Evolutionary conservation across 495 filamentous ascomycete species (phyloP).

Genomic region (Acidiella bohemica): DNA sequence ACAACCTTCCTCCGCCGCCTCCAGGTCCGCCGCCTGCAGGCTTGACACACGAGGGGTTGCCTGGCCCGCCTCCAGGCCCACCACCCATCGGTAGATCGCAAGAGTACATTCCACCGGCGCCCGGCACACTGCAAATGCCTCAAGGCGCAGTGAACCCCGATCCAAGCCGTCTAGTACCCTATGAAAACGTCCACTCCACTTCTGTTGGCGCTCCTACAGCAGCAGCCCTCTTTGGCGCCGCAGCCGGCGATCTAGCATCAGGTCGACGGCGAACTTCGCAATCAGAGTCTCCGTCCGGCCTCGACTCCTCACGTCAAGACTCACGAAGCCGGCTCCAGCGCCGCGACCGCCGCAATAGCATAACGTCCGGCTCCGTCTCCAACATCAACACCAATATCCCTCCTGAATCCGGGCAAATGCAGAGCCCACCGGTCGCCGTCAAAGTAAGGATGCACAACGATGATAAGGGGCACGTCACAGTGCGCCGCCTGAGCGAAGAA

Average conservation of each 20-base stretch:
- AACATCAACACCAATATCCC: slow-evolving; percentile 29
- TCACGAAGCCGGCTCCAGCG: slow-evolving; percentile 34
- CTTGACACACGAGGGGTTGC: slow-evolving; percentile 24
- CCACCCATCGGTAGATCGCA: background rate
- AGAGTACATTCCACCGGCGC: slow-evolving; percentile 6
- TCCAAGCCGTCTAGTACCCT: slow-evolving; percentile 8
- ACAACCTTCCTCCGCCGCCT: slow-evolving; percentile 23
- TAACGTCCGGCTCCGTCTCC: slow-evolving; percentile 11
- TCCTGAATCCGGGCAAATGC: slow-evolving; percentile 26
- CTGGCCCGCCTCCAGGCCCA: slow-evolving; percentile 28
- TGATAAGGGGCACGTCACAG: slow-evolving; percentile 65
- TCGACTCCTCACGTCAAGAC: slow-evolving; percentile 5
- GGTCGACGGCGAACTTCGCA: slow-evolving; percentile 27
- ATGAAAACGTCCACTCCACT: slow-evolving; percentile 5
- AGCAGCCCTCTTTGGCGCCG: slow-evolving; percentile 7
- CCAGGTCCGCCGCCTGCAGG: slow-evolving; percentile 23
- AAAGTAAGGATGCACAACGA: slow-evolving; percentile 73
- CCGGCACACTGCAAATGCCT: slow-evolving; percentile 14
- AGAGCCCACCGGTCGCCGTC: slow-evolving; percentile 51
- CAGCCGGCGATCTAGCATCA: slow-evolving; percentile 30
- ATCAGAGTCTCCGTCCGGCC: slow-evolving; percentile 26
- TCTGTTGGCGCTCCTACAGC: slow-evolving; percentile 6
- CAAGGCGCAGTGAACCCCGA: slow-evolving; percentile 16
- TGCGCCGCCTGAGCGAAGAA: slow-evolving; percentile 66
- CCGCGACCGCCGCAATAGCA: slow-evolving; percentile 13